phyloP scores from a whole-genome alignment of 1,284 basidiomycete species.

The Ustilago lituana region DNA sequence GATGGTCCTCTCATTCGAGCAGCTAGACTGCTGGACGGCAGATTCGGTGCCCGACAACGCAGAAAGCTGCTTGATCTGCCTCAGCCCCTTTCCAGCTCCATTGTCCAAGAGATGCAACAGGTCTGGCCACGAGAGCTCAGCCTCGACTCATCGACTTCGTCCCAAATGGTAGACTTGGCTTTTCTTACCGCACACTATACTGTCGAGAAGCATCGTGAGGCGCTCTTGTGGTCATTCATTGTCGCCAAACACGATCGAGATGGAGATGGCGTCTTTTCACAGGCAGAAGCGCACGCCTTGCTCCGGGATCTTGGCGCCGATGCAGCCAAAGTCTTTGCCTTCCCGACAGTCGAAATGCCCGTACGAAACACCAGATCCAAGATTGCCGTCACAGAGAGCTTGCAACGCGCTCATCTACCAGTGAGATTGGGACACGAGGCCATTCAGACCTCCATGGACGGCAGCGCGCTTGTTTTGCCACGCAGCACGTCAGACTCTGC shows the following conservation, averaged over 20 bases:
- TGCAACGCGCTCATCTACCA: conserved; percentile 2
- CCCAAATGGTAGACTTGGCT: conserved; percentile 1
- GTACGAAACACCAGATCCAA: background rate
- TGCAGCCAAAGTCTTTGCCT: background rate
- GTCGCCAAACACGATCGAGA: conserved; percentile 37
- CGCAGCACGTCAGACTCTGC: background rate
- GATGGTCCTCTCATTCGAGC: conserved; percentile 5
- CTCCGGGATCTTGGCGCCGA: conserved; percentile 20
- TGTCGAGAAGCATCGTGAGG: conserved; percentile 24
- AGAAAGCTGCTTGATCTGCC: conserved; percentile 32
- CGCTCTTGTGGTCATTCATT: conserved; percentile 36
- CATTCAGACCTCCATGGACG: conserved; percentile 18
- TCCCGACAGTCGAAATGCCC: conserved; percentile 2
- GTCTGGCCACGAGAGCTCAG: conserved; percentile 15
- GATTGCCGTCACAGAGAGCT: background rate
- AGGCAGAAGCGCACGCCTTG: conserved; percentile 10
- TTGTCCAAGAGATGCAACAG: conserved; percentile 6
- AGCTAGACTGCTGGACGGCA: conserved; percentile 8
- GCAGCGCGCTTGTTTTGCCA: conserved; percentile 3
- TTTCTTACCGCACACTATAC: conserved; percentile 26
- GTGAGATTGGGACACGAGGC: conserved; percentile 1
- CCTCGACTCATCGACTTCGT: background rate
- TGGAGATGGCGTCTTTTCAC: conserved; percentile 16
- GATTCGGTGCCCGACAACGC: conserved; percentile 14
- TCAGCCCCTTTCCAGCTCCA: conserved; percentile 10